These are phyloP conservation scores for Arabidopsis lyrata DNA, from an alignment of 441 rosid species.

Conservation along the genomic window DNA sequence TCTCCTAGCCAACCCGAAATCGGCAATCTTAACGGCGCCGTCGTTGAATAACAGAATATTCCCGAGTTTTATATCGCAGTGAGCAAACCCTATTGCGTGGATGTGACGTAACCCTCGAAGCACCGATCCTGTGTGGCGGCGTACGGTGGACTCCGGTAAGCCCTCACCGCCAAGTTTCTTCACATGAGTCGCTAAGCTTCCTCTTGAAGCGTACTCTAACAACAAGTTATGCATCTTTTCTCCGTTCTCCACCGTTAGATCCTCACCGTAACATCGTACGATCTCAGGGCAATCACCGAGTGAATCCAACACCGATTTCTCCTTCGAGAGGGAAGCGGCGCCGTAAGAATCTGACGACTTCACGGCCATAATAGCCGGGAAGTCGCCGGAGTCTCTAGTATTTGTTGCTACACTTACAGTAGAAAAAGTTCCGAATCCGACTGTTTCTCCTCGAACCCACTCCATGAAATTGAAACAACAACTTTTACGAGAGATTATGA, in stretches of 20 bases:
- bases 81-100: constrained; percentile 75
- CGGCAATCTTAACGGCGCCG: constrained; percentile 75
- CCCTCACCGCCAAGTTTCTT: constrained; percentile 52
- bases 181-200: constrained; percentile 64
- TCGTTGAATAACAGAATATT: constrained; percentile 64
- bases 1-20: constrained; percentile 76
- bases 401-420: constrained; percentile 54
- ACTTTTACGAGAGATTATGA: background rate
- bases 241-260: constrained; percentile 54
- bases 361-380: constrained; percentile 61
- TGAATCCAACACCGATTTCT: constrained; percentile 54
- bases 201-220: constrained; percentile 77
- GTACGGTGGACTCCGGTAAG: constrained; percentile 57
- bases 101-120: constrained; percentile 68
- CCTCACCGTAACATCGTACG: constrained; percentile 57
- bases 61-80: constrained; percentile 82
- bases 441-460: constrained; percentile 77
- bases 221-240: constrained; percentile 58
- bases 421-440: constrained; percentile 78
- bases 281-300: constrained; percentile 58
- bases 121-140: constrained; percentile 54
- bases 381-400: background rate
- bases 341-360: constrained; percentile 56
- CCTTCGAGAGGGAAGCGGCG: constrained; percentile 56
- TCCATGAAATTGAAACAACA: constrained; percentile 56